These are phyloP conservation scores for Suillus subalutaceus DNA, from an alignment of 768 basidiomycete genomes.

Conservation along the genomic window DNA sequence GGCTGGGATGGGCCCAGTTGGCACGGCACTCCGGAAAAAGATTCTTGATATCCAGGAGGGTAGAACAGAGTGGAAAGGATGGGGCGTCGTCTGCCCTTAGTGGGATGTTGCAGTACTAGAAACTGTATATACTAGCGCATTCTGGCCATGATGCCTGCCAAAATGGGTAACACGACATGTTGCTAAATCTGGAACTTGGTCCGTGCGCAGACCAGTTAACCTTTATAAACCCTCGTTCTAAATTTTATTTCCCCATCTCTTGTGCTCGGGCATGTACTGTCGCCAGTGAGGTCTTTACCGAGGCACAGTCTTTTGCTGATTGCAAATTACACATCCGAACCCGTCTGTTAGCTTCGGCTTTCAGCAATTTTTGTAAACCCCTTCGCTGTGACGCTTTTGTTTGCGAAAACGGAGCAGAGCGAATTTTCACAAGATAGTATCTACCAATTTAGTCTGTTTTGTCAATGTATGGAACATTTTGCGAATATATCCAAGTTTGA, in stretches of 20 bases:
- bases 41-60: constrained; percentile 83
- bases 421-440: too few relatives aligned
- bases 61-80: constrained; percentile 57
- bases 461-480: too few relatives aligned
- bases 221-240: constrained; percentile 41
- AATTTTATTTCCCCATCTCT: constrained; percentile 57
- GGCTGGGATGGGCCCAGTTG: constrained; percentile 55
- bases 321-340: constrained; percentile 97
- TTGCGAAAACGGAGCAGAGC: neutral
- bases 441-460: too few relatives aligned
- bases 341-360: constrained; percentile 86
- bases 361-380: constrained; percentile 87
- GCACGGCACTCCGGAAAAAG: constrained; percentile 67
- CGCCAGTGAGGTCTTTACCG: constrained; percentile 95
- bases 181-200: constrained; percentile 30
- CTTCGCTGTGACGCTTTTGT: constrained; percentile 2
- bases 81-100: constrained; percentile 52
- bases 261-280: constrained; percentile 96
- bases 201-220: constrained; percentile 47
- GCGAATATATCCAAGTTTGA: too few relatives aligned
- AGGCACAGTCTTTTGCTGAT: constrained; percentile 93
- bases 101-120: neutral
- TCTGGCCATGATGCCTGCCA: too few relatives aligned
- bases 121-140: too few relatives aligned
- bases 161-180: neutral